A percentile compares a stretch with the other conserved stretches of the same genome.
These are phyloP conservation scores for Aspergillus haitiensis DNA, from an alignment of 495 filamentous ascomycete genomes.

Conservation along the genomic window DNA sequence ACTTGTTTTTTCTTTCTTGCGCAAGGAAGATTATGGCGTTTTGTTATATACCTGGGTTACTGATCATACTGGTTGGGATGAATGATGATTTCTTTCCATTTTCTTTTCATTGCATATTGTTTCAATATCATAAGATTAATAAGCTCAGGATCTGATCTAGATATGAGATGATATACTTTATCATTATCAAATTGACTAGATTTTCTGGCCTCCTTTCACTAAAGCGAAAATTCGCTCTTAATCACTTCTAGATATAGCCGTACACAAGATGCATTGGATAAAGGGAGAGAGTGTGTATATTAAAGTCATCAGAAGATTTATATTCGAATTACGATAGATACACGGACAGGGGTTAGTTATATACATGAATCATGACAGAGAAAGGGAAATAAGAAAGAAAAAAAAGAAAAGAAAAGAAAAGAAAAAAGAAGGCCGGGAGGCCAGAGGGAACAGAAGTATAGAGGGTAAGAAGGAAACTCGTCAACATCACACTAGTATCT, in stretches of 20 bases:
- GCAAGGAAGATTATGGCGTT: constrained; percentile 9
- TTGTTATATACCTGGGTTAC: constrained; percentile 20
- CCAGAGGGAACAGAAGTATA: background rate
- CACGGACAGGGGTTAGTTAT: background rate
- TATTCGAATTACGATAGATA: constrained; percentile 1
- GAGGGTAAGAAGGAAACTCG: background rate
- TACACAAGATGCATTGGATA: too few species aligned
- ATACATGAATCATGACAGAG: constrained; percentile 1
- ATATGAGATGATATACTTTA: background rate
- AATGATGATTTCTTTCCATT: constrained; percentile 9
- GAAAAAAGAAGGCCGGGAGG: background rate
- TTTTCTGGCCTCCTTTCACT: too few species aligned
- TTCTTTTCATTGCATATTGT: background rate
- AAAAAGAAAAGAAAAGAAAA: constrained; percentile 5
- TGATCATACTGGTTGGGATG: constrained; percentile 12
- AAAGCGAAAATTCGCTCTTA: too few species aligned
- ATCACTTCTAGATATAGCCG: too few species aligned
- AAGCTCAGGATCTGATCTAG: background rate
- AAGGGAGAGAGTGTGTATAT: too few species aligned
- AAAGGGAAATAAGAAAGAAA: background rate
- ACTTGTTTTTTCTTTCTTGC: background rate
- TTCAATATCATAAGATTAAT: background rate
- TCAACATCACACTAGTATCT: background rate
- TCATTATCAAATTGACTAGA: too few species aligned
- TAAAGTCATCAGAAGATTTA: background rate